Evolutionary conservation across 2,329 filamentous ascomycete species (phyloP), one percentile per base, ranked within the genome.

Genomic region (Hymenoscyphus occultus): DNA sequence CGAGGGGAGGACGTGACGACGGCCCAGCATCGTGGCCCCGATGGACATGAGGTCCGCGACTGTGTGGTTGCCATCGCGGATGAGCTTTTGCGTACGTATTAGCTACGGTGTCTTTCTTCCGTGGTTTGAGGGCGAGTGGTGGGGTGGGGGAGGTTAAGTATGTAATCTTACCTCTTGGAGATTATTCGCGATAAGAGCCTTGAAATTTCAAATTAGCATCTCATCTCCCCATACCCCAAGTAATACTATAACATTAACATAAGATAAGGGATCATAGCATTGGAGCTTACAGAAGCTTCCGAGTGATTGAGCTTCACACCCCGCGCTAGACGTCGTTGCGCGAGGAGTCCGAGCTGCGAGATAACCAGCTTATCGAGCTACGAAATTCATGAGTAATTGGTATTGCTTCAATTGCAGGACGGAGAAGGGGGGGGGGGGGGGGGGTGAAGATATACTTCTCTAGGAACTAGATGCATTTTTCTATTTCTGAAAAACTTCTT

Each of bases 331-430:
- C 94, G 87, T 69, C 90, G 86, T 81, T 98, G 94, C 63, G 94
- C 94, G 59, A 97, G 84, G 71, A 90, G 84, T 72, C 94, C 94
- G 67, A 96, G 82, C 79, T 97, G 92, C 63, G 93, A 91, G 76
- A 96, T 94, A 77, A 90, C 85, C 79, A 98, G 91, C 87, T 98
- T 98, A 83, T 98, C 94, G 75, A 98, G 84, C 94, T 98, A 70
- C 22, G 14, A 6, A 39, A 39, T 22, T 28, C 7, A 35, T 63
- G 22, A 63, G 61, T 28, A 28, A n/a, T 28, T 28, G 3, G 22
- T 28, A 28, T 28, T 28, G 1, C 22, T 3, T 28, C 22, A 28
- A 1, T 28, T 28, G 22, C 22, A 28, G 3, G 22, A 28, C 22
- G 22, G 3, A 3, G 3, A n/a, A n/a, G n/a, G 22, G 22, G 28